Base-by-base conservation (phyloP, 805 yeast genomes). In the Candida namnaoensis region DNA sequence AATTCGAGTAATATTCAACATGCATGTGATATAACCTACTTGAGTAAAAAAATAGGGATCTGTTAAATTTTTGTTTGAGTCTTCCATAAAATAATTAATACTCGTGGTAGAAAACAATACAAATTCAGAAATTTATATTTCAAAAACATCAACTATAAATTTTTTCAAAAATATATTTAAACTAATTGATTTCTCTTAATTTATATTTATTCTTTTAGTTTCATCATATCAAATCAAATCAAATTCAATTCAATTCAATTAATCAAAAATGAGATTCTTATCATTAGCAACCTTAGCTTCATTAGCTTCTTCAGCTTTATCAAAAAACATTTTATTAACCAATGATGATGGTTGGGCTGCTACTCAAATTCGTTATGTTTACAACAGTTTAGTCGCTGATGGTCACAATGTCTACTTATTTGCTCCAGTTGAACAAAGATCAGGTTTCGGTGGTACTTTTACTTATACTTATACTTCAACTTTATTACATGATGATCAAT, bases 301-400 rank as follows among this genome's bases (percentile, higher is more conserved):
- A 26, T 28, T 43, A 14, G 41, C 43, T 14, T 19, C 46, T n/a
- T 10, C 44, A 1, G 45, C 43, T 24, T 41, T 50, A 8, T 62
- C 68, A 27, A 66, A 66, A 48, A 69, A 71, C 53, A 69, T 72
- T 45, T 54, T 74, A 19, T 60, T 74, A 34, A 68, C 80, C 45
- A 75, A 76, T 50, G 82, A 76, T 51, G 82, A 76, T 47, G 70
- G 74, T 15, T 76, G 76, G 75, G 72, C 71, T 3, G 60, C 79
- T 5, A 71, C 80, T 38, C 74, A 74, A 52, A 72, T 76, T 52
- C 69, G 81, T 53, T 77, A 80, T 13, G 57, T 75, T 11, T 76
- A 75, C 66, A 57, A 67, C 40, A 73, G 63, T 32, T 64, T 74
- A 46, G 65, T 55, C 26, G 49, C 51, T 10, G 77, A 72, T n/a